Evolutionary conservation across 352 stramenopile genomes (phyloP).

Genomic region (Phytopythium ostracodes): DNA sequence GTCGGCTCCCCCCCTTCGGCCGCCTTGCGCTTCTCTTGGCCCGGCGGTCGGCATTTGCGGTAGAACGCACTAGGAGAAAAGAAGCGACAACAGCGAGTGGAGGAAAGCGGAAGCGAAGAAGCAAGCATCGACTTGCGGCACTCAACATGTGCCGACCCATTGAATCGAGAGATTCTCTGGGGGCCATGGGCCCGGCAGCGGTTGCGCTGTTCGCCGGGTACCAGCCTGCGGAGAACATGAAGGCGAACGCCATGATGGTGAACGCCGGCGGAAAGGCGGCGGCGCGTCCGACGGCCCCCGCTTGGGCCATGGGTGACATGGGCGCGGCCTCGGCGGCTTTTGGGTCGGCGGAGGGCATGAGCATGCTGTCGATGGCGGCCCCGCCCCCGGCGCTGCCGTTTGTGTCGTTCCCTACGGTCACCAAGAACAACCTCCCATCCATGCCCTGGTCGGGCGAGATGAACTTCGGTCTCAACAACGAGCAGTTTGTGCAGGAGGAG

Average conservation of each 20-base stretch:
- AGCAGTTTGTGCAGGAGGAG: constrained; percentile 39
- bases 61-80: constrained; percentile 30
- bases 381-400: constrained; percentile 61
- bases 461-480: constrained; percentile 25
- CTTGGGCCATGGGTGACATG: constrained; percentile 17
- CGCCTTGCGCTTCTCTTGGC: constrained; percentile 10
- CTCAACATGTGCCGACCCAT: constrained; percentile 76
- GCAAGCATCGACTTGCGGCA: constrained; percentile 5
- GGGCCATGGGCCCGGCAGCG: constrained; percentile 68
- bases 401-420: constrained; percentile 46
- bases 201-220: constrained; percentile 74
- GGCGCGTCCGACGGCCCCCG: constrained; percentile 19
- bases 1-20: neutral
- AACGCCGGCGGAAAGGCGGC: constrained; percentile 16
- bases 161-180: constrained; percentile 79
- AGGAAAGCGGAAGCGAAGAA: constrained; percentile 12
- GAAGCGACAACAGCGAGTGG: constrained; percentile 15
- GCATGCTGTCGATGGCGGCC: constrained; percentile 58
- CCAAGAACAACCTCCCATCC: constrained; percentile 43
- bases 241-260: constrained; percentile 21
- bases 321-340: constrained; percentile 13
- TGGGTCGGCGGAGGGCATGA: constrained; percentile 33
- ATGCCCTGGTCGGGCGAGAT: constrained; percentile 56
- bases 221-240: constrained; percentile 47
- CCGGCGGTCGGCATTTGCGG: constrained; percentile 9